Evolutionary conservation across 306 rosid genomes (phyloP).

Genomic region (Cucumis hystrix): DNA sequence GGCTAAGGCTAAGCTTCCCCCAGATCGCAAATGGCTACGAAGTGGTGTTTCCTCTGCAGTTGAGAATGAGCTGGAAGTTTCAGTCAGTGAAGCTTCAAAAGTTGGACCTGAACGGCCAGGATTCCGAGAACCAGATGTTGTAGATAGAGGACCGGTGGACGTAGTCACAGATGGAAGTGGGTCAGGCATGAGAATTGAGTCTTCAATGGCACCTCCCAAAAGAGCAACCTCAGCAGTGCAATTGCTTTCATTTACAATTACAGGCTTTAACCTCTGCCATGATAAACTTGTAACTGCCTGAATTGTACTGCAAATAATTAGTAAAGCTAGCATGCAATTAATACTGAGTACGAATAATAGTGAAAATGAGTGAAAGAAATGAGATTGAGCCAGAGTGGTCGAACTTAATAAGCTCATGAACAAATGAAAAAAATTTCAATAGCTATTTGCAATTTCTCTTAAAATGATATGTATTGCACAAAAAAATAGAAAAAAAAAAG

Average conservation of each 20-base stretch:
- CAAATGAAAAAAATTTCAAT: neutral
- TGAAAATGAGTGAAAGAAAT: neutral
- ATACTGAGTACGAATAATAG: neutral
- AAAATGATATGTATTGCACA: neutral
- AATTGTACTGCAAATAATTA: slow-evolving; percentile 17
- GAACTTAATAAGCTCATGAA: neutral
- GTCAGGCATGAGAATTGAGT: slow-evolving; percentile 97
- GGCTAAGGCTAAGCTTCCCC: slow-evolving; percentile 52
- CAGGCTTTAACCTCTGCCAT: slow-evolving; percentile 98
- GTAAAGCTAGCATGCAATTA: neutral
- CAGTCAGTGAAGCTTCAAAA: slow-evolving; percentile 37
- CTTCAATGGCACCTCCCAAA: slow-evolving; percentile 82
- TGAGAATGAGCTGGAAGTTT: slow-evolving; percentile 38
- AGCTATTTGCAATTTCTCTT: neutral
- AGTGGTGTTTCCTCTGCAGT: slow-evolving; percentile 66
- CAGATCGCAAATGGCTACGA: slow-evolving; percentile 64
- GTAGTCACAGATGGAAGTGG: slow-evolving; percentile 82
- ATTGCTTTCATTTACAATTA: slow-evolving; percentile 56
- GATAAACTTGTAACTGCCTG: slow-evolving; percentile 96
- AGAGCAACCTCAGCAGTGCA: slow-evolving; percentile 78
- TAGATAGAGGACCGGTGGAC: slow-evolving; percentile 42
- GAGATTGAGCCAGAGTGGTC: neutral
- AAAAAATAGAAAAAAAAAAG: neutral
- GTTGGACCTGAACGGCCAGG: slow-evolving; percentile 50
- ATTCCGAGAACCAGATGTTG: slow-evolving; percentile 50